A percentile compares a stretch with the other conserved stretches of the same genome.
phyloP scores from a whole-genome alignment of 2,329 filamentous ascomycete species.

The Fusarium robinianum region DNA sequence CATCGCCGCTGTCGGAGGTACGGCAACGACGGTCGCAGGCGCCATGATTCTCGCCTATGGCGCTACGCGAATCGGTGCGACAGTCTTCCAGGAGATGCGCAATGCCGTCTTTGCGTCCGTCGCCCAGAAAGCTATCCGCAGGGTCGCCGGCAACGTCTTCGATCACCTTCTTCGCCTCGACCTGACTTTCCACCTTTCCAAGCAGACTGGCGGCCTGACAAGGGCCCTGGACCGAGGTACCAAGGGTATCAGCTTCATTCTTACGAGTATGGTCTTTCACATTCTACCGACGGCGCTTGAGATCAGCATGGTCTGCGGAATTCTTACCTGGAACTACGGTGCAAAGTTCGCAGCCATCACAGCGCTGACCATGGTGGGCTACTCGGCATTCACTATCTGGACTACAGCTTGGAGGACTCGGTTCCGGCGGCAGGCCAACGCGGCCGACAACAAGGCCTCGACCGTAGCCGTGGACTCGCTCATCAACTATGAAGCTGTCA shows the following conservation, averaged over 20 bases:
- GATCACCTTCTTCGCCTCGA: conserved; percentile 87
- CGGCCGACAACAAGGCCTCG: conserved; percentile 92
- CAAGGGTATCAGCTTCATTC: conserved; percentile 95
- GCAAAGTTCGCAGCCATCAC: conserved; percentile 91
- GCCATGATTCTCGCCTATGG: conserved; percentile 95
- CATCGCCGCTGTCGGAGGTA: conserved; percentile 82
- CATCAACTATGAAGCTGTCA: conserved; percentile 99
- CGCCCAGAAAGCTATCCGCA: conserved; percentile 92
- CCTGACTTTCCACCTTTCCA: conserved; percentile 88
- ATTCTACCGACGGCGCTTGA: conserved; percentile 92
- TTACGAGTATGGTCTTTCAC: conserved; percentile 99
- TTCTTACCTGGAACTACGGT: conserved; percentile 95
- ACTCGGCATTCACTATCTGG: conserved; percentile 94
- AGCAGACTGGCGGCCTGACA: conserved; percentile 93
- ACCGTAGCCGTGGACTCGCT: conserved; percentile 95
- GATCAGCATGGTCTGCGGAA: conserved; percentile 94
- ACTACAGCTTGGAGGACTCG: conserved; percentile 98
- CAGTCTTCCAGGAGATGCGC: conserved; percentile 87
- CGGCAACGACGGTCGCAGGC: conserved; percentile 84
- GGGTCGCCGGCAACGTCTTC: conserved; percentile 90
- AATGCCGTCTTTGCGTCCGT: conserved; percentile 98
- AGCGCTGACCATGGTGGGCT: conserved; percentile 85
- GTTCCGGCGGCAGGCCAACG: conserved; percentile 92
- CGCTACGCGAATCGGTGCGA: conserved; percentile 82
- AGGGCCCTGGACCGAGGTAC: conserved; percentile 95